Evolutionary conservation across 2,329 filamentous ascomycete species (phyloP), one percentile per base, ranked within the genome.

Genomic region (Aspergillus pseudoterreus): DNA sequence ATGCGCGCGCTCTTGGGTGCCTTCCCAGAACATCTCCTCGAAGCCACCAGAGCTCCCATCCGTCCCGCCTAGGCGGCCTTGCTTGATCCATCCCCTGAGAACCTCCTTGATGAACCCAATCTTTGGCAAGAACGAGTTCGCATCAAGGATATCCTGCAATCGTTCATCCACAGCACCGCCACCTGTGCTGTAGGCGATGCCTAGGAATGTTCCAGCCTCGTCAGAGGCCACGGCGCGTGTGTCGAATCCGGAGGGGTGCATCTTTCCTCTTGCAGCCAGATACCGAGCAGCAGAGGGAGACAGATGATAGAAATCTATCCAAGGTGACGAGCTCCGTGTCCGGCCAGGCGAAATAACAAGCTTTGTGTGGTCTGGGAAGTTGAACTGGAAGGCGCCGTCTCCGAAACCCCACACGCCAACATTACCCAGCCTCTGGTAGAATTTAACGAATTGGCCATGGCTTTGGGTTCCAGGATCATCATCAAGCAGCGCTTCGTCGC

Each of bases 341-440:
- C 66, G 68, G 14, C 66, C 69, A 12, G 69, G 66, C 4, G 75
- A 73, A 32, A 78, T 63, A n/a, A 77, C 70, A 11, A 79, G 66
- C 56, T 79, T 79, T 11, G 76, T 79, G 54, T 79, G 76, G 50
- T 79, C 76, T 2, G 76, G 76, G 57, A 78, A 79, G 56, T 79
- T 79, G 64, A 79, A 78, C 63, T 78, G 76, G 53, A 79, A 72
- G 48, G 74, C 71, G 4, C 75, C 75, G 53, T 78, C 73, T 21
- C 71, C 74, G 55, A 78, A 79, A 2, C 75, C 75, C 76, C 76
- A 79, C 38, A 78, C 71, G n/a, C 75, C 75, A n/a, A 78, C 75
- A 55, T 78, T 78, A 6, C 76, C 76, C 15, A 79, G 61, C 11
- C 76, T 68, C 57, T 78, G 75, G 59, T 78, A 79, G 60, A 78